phyloP scores from a whole-genome alignment of 148 eudicot species.

The Rhododendron molle region DNA sequence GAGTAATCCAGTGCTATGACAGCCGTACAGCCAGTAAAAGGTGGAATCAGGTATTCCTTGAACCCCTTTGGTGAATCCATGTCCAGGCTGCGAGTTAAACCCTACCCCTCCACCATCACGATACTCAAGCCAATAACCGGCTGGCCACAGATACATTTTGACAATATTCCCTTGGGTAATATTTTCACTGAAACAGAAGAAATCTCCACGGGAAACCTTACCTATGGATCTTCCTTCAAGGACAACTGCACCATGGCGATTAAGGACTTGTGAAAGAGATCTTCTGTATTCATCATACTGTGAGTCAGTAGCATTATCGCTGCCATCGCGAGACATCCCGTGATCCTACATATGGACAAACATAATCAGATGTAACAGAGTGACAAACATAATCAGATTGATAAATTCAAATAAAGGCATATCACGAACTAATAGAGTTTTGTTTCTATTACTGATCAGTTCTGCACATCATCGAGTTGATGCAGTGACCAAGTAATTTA shows the following conservation, averaged over 20 bases:
- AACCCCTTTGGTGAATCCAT: not conserved
- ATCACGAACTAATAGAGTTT: not conserved
- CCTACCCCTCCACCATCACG: not conserved
- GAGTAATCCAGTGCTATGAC: not conserved
- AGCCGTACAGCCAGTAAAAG: not conserved
- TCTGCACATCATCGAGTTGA: not conserved
- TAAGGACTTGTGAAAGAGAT: conserved; percentile 72
- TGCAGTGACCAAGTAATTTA: not conserved
- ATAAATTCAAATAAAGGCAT: not conserved
- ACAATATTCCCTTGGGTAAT: not conserved
- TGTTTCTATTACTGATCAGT: not conserved
- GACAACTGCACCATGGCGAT: conserved; percentile 95
- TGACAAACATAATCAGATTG: not conserved
- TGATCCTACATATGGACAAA: conserved; percentile 55
- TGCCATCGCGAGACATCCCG: conserved; percentile 57
- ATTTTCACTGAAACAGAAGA: not conserved
- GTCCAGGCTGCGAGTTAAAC: not conserved
- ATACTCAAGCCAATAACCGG: not conserved
- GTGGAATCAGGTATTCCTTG: not conserved
- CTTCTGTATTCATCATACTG: conserved; percentile 73
- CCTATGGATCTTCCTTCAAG: conserved; percentile 92
- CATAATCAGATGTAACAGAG: not conserved
- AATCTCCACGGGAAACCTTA: conserved; percentile 19
- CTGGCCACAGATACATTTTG: not conserved
- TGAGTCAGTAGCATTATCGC: conserved; percentile 49